Base-by-base conservation (phyloP, 179 eudicot species). In the Camellia oleifera region DNA sequence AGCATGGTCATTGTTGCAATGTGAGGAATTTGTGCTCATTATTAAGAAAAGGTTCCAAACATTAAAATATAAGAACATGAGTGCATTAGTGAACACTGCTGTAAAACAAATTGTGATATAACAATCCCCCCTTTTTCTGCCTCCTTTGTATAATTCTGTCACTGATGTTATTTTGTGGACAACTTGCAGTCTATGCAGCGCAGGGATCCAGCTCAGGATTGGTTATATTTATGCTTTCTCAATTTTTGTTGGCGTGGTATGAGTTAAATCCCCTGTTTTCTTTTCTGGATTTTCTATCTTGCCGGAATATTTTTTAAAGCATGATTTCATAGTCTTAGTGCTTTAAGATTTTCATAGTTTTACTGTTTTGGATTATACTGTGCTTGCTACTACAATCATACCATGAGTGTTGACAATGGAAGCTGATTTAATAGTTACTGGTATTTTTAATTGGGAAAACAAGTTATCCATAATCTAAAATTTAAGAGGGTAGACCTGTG, bases 201-300 rank as follows among this genome's bases (percentile, higher is more conserved):
- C 52, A 90, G 93, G 23, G 94, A 85, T 78, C 97, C 97, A 73
- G 93, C 97, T 75, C 90, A n/a, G 93, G 93, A 86, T 88, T 82
- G 97, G 94, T 60, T 91, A 91, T 83, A 76, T 91, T 70, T 91
- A 91, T 82, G 97, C 94, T 26, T 88, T 91, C 81, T 83, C 86
- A 52, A 92, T 92, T 69, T 91, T 92, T 82, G 85, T 90, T 83
- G 97, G 94, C 84, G 94, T 92, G 94, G 97, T 92, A 92, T 69
- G 89, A 69, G 50, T 65, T 50, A 4, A 77, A 66, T 64, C 15
- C 65, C 64, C 72, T 52, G 62, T 48, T 69, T 54, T 45, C 63
- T 52, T 14, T 74, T 61, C n/a, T 23, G 50, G 63, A 42, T 74
- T 54, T 54, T 77, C 18, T 18, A 5, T 53, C 18, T 63, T 13